A percentile compares a stretch with the other conserved stretches of the same genome.
These are phyloP conservation scores for Hymenoscyphus infarciens DNA, from an alignment of 2,329 filamentous ascomycete genomes.

Conservation along the genomic window DNA sequence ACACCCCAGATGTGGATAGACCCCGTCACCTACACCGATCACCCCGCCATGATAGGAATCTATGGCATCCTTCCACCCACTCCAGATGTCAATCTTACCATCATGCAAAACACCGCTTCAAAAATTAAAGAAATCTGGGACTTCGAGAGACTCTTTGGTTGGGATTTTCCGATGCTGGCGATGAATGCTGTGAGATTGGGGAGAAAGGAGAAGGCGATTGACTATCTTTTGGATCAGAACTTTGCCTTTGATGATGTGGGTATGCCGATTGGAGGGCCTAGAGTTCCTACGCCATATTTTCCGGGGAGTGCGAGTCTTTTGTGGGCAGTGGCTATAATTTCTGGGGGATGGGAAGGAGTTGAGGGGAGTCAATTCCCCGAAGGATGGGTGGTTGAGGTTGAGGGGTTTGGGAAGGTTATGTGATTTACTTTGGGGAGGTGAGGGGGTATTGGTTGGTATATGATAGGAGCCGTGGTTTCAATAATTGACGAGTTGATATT, in stretches of 20 bases:
- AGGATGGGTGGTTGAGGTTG: slow-evolving; percentile 45
- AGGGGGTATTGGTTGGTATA: too few relatives aligned
- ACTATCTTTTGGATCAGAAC: slow-evolving; percentile 40
- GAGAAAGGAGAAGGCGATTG: slow-evolving; percentile 41
- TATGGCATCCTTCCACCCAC: slow-evolving; percentile 43
- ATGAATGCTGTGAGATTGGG: slow-evolving; percentile 44
- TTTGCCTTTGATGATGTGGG: slow-evolving; percentile 56
- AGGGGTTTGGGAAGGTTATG: slow-evolving; percentile 41
- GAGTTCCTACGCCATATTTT: slow-evolving; percentile 56
- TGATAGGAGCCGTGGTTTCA: too few relatives aligned
- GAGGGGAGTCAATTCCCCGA: slow-evolving; percentile 47
- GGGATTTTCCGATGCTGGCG: slow-evolving; percentile 46
- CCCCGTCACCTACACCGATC: slow-evolving; percentile 39
- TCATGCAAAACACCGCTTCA: slow-evolving; percentile 38
- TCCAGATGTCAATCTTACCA: slow-evolving; percentile 37
- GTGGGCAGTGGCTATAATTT: slow-evolving; percentile 53
- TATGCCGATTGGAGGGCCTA: slow-evolving; percentile 49
- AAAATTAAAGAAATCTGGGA: slow-evolving; percentile 42
- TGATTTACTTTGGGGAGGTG: background rate
- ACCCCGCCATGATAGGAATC: slow-evolving; percentile 44
- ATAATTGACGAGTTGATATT: too few relatives aligned
- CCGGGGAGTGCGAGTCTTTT: slow-evolving; percentile 48
- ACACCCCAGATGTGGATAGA: slow-evolving; percentile 45
- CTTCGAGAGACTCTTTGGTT: slow-evolving; percentile 42
- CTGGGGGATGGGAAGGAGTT: slow-evolving; percentile 51